A percentile compares a stretch with the other conserved stretches of the same genome.
Conservation (phyloP, 169 alveolate species). For the Eimeria sp. region DNA sequence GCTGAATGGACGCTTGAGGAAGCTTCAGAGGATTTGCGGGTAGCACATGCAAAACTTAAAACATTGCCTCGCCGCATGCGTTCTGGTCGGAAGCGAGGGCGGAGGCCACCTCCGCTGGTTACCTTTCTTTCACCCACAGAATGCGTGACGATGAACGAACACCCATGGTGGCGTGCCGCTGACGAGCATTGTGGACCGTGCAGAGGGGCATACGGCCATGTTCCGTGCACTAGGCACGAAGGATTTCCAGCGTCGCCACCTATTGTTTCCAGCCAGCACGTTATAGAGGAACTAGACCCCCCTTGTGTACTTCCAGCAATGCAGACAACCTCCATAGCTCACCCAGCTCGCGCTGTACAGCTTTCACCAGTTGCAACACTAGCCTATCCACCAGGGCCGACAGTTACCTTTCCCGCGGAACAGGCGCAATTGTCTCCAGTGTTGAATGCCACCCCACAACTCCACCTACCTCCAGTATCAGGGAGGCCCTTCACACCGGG, state of each 20-base stretch:
- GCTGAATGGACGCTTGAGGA: slow-evolving; percentile 72
- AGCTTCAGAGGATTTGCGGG: slow-evolving; percentile 33
- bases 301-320: background rate
- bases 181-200: slow-evolving; percentile 48
- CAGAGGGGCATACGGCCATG: background rate
- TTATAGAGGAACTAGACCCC: background rate
- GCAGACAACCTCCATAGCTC: background rate
- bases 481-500: background rate
- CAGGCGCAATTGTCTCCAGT: background rate
- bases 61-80: slow-evolving; percentile 71
- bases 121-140: slow-evolving; percentile 29
- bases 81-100: slow-evolving; percentile 48
- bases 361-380: background rate
- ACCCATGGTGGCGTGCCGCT: slow-evolving; percentile 32
- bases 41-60: slow-evolving; percentile 61
- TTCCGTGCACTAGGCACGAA: background rate
- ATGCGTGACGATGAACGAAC: slow-evolving; percentile 29
- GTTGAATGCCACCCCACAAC: slow-evolving; percentile 1
- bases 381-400: background rate
- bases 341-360: background rate
- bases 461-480: background rate
- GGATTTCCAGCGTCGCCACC: background rate
- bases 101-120: slow-evolving; percentile 52
- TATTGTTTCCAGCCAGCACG: background rate
- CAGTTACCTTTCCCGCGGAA: background rate